Percentiles rank a stretch among this genome's conserved stretches.
These are phyloP conservation scores for Eucalyptus marginata DNA, from an alignment of 345 rosid genomes.

Conservation along the genomic window DNA sequence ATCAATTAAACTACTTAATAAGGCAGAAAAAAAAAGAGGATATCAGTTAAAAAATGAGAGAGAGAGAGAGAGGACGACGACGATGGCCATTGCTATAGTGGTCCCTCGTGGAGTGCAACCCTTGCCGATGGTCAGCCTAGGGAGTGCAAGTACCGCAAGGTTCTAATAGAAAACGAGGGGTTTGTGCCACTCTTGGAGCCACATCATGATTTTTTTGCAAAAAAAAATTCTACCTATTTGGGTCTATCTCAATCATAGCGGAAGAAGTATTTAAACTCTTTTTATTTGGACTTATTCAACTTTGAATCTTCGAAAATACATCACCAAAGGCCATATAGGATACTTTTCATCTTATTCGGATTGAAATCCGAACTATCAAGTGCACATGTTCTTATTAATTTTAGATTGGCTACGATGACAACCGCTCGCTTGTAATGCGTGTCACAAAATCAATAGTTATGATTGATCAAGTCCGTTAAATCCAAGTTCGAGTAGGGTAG, in stretches of 20 bases:
- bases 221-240: neutral
- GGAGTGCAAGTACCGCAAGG: neutral
- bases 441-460: neutral
- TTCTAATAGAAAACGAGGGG: neutral
- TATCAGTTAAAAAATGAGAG: too few species aligned
- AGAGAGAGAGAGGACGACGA: neutral
- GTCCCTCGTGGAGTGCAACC: neutral
- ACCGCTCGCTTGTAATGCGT: accelerated
- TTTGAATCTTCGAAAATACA: neutral
- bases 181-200: neutral
- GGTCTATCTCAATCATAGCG: neutral
- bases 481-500: neutral
- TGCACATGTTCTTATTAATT: neutral
- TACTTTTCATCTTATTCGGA: neutral
- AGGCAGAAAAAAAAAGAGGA: neutral
- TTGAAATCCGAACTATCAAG: neutral
- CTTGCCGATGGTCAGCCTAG: too few species aligned
- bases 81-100: neutral
- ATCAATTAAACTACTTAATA: neutral
- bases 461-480: accelerated
- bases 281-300: neutral
- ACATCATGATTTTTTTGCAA: neutral
- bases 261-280: neutral
- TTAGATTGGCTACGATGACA: neutral
- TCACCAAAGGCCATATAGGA: neutral